Evolutionary conservation across 345 rosid species (phyloP).

Genomic region (Camelina hispida): DNA sequence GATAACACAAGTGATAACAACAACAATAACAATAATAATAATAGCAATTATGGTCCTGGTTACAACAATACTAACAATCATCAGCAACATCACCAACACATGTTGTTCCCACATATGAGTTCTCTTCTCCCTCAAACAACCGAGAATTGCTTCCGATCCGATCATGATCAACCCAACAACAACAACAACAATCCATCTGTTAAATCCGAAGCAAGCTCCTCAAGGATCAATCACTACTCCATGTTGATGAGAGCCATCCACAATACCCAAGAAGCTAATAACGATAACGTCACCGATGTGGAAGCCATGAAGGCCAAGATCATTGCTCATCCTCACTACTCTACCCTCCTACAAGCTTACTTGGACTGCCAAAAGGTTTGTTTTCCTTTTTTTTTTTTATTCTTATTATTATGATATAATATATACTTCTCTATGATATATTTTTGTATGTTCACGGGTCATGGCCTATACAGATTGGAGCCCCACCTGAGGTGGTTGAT

Average conservation of each 20-base stretch:
- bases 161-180: conserved; percentile 44
- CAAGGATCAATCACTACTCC: conserved; percentile 64
- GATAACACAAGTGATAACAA: conserved; percentile 45
- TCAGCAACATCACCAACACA: conserved; percentile 38
- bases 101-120: conserved; percentile 47
- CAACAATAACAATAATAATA: conserved; percentile 34
- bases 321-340: conserved; percentile 89
- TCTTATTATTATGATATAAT: not conserved
- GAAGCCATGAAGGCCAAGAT: conserved; percentile 95
- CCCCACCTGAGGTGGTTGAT: conserved; percentile 85
- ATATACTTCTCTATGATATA: not conserved
- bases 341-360: conserved; percentile 88
- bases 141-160: conserved; percentile 61
- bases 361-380: conserved; percentile 94
- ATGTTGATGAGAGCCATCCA: conserved; percentile 55
- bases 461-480: conserved; percentile 71
- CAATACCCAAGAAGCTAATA: conserved; percentile 54
- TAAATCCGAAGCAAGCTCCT: conserved; percentile 73
- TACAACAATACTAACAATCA: conserved; percentile 31
- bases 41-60: conserved; percentile 39
- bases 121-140: conserved; percentile 51
- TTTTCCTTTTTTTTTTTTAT: conserved; percentile 34
- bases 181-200: conserved; percentile 48
- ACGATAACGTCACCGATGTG: conserved; percentile 44
- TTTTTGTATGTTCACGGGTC: conserved; percentile 20